Evolutionary conservation across 1,284 basidiomycete species (phyloP), one percentile per base, ranked within the genome.

Genomic region (Sanguinoderma infundibulare): DNA sequence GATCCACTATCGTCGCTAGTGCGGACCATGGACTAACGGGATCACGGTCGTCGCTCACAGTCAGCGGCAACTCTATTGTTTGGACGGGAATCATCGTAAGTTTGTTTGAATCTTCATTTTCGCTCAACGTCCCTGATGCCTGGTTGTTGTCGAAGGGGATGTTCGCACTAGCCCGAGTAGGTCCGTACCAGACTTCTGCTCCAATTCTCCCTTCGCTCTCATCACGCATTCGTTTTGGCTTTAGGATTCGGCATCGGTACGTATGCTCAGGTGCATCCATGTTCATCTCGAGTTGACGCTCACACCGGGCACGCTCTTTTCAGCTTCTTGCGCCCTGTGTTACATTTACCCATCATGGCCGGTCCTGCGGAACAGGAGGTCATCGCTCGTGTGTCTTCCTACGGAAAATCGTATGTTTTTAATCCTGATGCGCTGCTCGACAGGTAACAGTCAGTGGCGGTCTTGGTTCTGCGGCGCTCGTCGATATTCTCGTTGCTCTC

Each of bases 211-310:
- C 17, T 9, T 30, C 49, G 28, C 26, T 12, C 42, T 44, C 22
- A 32, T 32, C 32, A 9, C 22, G 12, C 22, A 26, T 20, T 28
- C 15, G 50, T 32, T 15, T 34, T 6, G 12, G n/a, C 9, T 38
- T 47, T 28, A 66, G 65, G 60, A 2, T 64, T 66, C 56, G 65
- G 62, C n/a, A 55, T 63, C 53, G 65, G 65, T 66, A n/a, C 38
- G 22, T 42, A 17, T 22, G 32, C n/a, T 17, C 3, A n/a, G 22
- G 24, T 32, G 8, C 34, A 34, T 32, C 28, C n/a, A 8, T 17
- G 26, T 22, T 38, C 36, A 17, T 14, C 20, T 35, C 30, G 10
- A 14, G 14, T 39, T 15, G 30, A 35, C 35, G 4, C 24, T 46
- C n/a, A 35, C 14, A 7, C 35, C 32, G 15, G 40, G 20, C 32